Conservation (phyloP, 1,284 basidiomycete genomes). For the Cerioporus squamosus region DNA sequence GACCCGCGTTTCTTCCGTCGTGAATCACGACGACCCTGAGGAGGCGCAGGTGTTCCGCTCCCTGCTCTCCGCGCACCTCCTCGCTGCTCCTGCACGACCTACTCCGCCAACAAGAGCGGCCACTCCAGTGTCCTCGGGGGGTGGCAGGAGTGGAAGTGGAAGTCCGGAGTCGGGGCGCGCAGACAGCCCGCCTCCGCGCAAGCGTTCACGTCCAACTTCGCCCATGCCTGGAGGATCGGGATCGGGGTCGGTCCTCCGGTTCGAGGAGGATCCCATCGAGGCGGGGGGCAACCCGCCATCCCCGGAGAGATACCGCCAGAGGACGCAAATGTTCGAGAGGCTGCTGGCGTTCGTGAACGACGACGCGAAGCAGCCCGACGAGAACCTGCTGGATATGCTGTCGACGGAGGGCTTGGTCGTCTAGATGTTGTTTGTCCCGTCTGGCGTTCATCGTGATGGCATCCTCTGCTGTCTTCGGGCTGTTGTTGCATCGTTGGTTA, state of each 20-base stretch:
- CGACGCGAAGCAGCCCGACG: constrained; percentile 64
- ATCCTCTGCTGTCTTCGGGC: too few species aligned
- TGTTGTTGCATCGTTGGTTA: too few species aligned
- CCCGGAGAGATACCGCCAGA: constrained; percentile 53
- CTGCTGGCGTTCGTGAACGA: constrained; percentile 65
- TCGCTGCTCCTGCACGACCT: constrained; percentile 39
- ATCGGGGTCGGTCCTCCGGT: constrained; percentile 26
- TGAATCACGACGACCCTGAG: constrained; percentile 65
- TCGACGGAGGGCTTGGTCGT: constrained; percentile 24
- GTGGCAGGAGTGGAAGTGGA: not conserved
- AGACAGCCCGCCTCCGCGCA: constrained; percentile 23
- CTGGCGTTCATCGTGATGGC: too few species aligned
- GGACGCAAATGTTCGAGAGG: constrained; percentile 70
- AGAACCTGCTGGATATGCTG: constrained; percentile 36
- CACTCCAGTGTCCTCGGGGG: not conserved
- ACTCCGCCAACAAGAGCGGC: not conserved
- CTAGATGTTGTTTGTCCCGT: not conserved
- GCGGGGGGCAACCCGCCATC: constrained; percentile 27
- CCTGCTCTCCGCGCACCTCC: constrained; percentile 70
- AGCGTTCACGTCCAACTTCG: constrained; percentile 18
- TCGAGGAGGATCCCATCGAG: constrained; percentile 46
- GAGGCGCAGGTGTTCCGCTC: constrained; percentile 68
- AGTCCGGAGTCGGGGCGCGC: not conserved
- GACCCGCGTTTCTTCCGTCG: constrained; percentile 67
- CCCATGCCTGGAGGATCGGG: not conserved